Conservation (phyloP, 306 rosid genomes). For the Rubus parviflorus region DNA sequence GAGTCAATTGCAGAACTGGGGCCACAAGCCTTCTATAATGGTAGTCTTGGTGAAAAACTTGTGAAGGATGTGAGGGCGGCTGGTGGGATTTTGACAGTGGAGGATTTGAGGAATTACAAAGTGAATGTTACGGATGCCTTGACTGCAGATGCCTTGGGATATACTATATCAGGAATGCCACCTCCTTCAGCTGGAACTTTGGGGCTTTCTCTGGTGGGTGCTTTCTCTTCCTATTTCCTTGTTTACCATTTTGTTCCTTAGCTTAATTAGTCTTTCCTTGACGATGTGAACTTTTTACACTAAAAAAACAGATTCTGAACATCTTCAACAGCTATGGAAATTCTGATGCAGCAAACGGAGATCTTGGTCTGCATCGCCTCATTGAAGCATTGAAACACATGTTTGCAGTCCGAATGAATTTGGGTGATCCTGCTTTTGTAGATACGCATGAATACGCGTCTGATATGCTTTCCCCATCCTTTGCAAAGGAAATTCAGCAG, state of each 20-base stretch:
- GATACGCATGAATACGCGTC: slow-evolving; percentile 36
- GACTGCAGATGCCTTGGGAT: slow-evolving; percentile 60
- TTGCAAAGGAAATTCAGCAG: slow-evolving; percentile 57
- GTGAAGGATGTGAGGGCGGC: slow-evolving; percentile 73
- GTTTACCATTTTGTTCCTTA: neutral
- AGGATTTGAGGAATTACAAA: slow-evolving; percentile 72
- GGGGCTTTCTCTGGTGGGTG: slow-evolving; percentile 64
- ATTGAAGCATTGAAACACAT: slow-evolving; percentile 85
- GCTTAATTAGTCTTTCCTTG: neutral
- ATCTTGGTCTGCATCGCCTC: slow-evolving; percentile 76
- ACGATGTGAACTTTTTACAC: neutral
- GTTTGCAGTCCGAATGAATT: slow-evolving; percentile 76
- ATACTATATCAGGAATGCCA: slow-evolving; percentile 82
- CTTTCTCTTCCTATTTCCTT: slow-evolving; percentile 14
- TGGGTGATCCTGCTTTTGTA: slow-evolving; percentile 84
- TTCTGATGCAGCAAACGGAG: slow-evolving; percentile 61
- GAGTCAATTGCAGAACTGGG: slow-evolving; percentile 71
- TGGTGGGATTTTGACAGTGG: slow-evolving; percentile 89
- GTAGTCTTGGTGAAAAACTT: slow-evolving; percentile 66
- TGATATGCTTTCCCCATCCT: slow-evolving; percentile 71
- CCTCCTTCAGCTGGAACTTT: slow-evolving; percentile 96
- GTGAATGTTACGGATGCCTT: slow-evolving; percentile 60
- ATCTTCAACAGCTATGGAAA: slow-evolving; percentile 66
- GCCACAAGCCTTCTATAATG: slow-evolving; percentile 77
- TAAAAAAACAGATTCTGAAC: slow-evolving; percentile 57